Base-by-base conservation (phyloP, 768 basidiomycete genomes). In the Glaciozyma martinii region DNA sequence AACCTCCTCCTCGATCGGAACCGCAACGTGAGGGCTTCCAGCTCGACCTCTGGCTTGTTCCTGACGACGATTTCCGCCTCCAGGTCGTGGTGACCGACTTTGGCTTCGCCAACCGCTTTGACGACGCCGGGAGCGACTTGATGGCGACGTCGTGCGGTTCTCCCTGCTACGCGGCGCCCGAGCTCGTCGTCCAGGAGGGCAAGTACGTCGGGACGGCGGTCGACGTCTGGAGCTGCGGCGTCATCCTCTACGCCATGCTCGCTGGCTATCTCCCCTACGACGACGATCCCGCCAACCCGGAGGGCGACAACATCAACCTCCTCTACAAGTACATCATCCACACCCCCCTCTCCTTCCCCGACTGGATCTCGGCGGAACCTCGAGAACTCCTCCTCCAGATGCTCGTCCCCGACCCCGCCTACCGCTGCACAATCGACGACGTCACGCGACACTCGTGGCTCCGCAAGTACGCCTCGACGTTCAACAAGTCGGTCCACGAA, bases 121-220 rank as follows among this genome's bases (percentile, higher is more conserved):
- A 94, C 76, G 89, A 94, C 74, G 85, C 85, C 40, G 69, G 85
- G 15, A 90, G 93, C 77, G 95, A 99, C 75, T 84, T 98, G 69
- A 98, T 98, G 95, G 92, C 95, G 74, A 98, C 95, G 0, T 89
- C 87, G 70, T 98, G 95, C 70, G 95, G 95, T 21, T 89, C 87
- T 33, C 95, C 95, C 0, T 99, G 95, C 77, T 99, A 98, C 76
- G 95, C 95, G 8, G 95, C 95, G 0, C 95, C 95, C 0, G 95
- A 99, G 76, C 81, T 99, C 16, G 95, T 99, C 78, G 92, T 98
- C 71, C 90, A 88, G 33, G 95, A 98, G 74, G 95, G 95, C 21
- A 82, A 92, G 27, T 98, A 98, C 72, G 90, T 97, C 42, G 95
- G 95, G 19, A 90, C 89, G 40, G 93, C 95, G 1, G 95, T 98